Percentiles rank a stretch among this genome's conserved stretches.
These are phyloP conservation scores for Suillus lakei DNA, from an alignment of 768 basidiomycete genomes.

Conservation along the genomic window DNA sequence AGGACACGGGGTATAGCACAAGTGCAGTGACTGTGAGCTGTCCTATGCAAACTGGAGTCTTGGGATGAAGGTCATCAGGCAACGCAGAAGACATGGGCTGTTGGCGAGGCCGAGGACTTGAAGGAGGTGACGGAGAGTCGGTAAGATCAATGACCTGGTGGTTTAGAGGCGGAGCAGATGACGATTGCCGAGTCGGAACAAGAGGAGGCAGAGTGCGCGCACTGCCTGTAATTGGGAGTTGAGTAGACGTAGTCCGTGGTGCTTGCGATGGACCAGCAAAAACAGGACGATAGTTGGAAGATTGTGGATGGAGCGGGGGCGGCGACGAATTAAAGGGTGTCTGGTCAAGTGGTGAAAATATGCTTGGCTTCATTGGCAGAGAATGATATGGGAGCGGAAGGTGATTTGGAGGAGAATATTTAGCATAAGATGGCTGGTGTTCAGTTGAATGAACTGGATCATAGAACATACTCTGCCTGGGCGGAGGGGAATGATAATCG, in stretches of 20 bases:
- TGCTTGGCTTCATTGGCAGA: constrained; percentile 21
- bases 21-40: constrained; percentile 83
- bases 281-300: constrained; percentile 49
- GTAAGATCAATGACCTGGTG: constrained; percentile 80
- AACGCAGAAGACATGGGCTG: constrained; percentile 37
- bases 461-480: constrained; percentile 17
- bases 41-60: constrained; percentile 89
- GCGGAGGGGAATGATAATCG: constrained; percentile 27
- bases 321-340: constrained; percentile 18
- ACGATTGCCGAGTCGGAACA: constrained; percentile 19
- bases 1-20: constrained; percentile 80
- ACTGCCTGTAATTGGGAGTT: constrained; percentile 32
- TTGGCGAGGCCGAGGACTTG: constrained; percentile 36
- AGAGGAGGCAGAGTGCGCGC: constrained; percentile 28
- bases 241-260: constrained; percentile 33
- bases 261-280: constrained; percentile 53
- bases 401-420: constrained; percentile 15
- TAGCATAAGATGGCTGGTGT: constrained; percentile 22
- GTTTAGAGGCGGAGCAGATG: constrained; percentile 31
- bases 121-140: constrained; percentile 60
- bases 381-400: constrained; percentile 19
- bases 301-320: constrained; percentile 19
- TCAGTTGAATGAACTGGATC: constrained; percentile 27
- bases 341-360: constrained; percentile 6
- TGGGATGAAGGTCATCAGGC: constrained; percentile 69